Conservation (phyloP, 1,284 basidiomycete genomes). For the Puccinia novopanici region DNA sequence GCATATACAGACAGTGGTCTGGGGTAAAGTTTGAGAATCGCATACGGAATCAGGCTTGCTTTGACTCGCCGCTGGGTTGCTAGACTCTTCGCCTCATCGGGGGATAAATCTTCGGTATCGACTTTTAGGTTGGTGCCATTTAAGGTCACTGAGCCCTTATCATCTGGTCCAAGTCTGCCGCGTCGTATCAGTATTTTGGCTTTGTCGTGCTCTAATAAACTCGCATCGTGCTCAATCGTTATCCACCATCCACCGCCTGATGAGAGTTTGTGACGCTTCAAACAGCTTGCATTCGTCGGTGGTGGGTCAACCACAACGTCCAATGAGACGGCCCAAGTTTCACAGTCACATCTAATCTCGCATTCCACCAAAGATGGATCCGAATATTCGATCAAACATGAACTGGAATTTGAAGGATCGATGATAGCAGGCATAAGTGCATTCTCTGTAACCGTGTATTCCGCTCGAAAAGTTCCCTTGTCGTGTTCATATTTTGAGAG, state of each 20-base stretch:
- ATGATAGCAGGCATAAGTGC: conserved; percentile 48
- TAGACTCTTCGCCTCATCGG: conserved; percentile 81
- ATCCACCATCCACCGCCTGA: conserved; percentile 96
- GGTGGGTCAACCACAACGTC: conserved; percentile 94
- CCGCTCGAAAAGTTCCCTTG: conserved; percentile 75
- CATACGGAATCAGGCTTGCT: conserved; percentile 81
- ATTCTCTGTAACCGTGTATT: conserved; percentile 66
- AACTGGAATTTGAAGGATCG: conserved; percentile 53
- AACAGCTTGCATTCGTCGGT: conserved; percentile 77
- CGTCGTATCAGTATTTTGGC: conserved; percentile 74
- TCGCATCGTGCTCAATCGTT: conserved; percentile 82
- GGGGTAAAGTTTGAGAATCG: conserved; percentile 25
- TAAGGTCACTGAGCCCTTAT: conserved; percentile 76
- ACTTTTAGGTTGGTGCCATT: conserved; percentile 84
- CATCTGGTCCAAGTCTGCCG: conserved; percentile 63
- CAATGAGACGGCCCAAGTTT: conserved; percentile 82
- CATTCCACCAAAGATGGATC: conserved; percentile 73
- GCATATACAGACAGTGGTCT: not conserved
- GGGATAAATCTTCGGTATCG: conserved; percentile 86
- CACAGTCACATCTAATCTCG: conserved; percentile 89
- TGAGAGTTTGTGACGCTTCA: conserved; percentile 83
- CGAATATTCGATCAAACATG: conserved; percentile 33
- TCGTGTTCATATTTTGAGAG: conserved; percentile 84
- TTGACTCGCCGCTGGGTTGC: conserved; percentile 82
- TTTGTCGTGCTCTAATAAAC: conserved; percentile 73